phyloP scores from a whole-genome alignment of 179 eudicot genomes.

The Actinidia arguta region DNA sequence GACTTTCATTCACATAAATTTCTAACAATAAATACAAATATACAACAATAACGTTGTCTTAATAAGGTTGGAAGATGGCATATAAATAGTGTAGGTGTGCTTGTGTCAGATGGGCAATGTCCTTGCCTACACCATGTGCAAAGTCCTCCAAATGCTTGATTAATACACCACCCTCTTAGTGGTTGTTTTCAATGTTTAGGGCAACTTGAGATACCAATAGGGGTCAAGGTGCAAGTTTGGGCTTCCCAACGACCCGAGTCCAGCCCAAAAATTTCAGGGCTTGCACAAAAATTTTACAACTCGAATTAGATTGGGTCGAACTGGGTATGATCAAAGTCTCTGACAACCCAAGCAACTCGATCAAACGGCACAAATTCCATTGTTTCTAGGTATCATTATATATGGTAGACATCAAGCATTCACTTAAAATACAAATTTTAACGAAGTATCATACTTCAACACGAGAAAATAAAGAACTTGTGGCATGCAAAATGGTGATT shows the following conservation, averaged over 20 bases:
- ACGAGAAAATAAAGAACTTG: no score
- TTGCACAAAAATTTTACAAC: no score
- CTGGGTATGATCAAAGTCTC: no score
- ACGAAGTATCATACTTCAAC: no score
- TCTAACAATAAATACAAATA: not conserved
- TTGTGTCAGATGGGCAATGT: constrained; percentile 37
- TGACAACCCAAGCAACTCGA: no score
- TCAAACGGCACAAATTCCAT: not conserved
- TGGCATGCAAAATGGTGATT: no score
- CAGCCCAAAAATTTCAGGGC: no score
- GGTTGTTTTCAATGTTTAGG: constrained; percentile 24
- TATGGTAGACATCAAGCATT: no score
- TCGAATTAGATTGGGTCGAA: no score
- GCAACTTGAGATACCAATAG: not conserved
- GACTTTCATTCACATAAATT: no score
- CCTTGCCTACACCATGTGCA: constrained; percentile 16
- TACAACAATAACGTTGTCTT: not conserved
- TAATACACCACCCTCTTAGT: constrained; percentile 6
- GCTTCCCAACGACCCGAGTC: no score
- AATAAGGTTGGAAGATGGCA: constrained; percentile 8
- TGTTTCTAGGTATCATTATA: not conserved
- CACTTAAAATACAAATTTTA: no score
- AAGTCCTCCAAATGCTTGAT: constrained; percentile 17
- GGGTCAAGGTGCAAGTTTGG: not conserved
- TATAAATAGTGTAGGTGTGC: constrained; percentile 29